Evolutionary conservation across 1,139 yeast species (phyloP).

Genomic region (Diutina neorugosa): DNA sequence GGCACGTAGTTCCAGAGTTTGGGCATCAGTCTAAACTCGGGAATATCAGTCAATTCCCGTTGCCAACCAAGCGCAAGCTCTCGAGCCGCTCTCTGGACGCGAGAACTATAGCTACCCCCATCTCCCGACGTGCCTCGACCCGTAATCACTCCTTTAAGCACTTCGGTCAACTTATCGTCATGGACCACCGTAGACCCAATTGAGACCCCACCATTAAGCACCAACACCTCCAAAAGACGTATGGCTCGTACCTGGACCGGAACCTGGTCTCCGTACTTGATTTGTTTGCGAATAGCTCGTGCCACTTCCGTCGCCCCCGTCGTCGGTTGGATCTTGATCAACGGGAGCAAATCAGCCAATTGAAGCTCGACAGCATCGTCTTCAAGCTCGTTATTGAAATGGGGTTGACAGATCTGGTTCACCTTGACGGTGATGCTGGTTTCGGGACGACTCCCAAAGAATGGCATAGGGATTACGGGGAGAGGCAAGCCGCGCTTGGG

Average conservation of each 20-base stretch:
- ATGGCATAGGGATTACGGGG: conserved; percentile 18
- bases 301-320: conserved; percentile 9
- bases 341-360: conserved; percentile 24
- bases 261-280: conserved; percentile 63
- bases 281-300: conserved; percentile 73
- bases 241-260: conserved; percentile 57
- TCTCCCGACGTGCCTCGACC: conserved; percentile 26
- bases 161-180: conserved; percentile 60
- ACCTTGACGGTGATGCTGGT: conserved; percentile 45
- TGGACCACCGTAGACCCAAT: conserved; percentile 43
- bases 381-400: conserved; percentile 22
- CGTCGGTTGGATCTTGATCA: conserved; percentile 23
- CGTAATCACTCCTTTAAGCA: conserved; percentile 38
- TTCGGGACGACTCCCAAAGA: conserved; percentile 34
- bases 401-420: conserved; percentile 28
- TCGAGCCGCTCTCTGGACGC: conserved; percentile 34
- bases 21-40: conserved; percentile 41
- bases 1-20: conserved; percentile 30
- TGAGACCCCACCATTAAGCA: conserved; percentile 57
- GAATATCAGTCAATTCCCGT: conserved; percentile 36
- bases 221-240: conserved; percentile 58
- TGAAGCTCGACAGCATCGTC: conserved; percentile 21
- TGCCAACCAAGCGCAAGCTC: conserved; percentile 56
- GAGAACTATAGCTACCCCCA: conserved; percentile 27
- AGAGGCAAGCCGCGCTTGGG: neutral